Conservation (phyloP, 495 filamentous ascomycete species). For the Neurospora sp. region DNA sequence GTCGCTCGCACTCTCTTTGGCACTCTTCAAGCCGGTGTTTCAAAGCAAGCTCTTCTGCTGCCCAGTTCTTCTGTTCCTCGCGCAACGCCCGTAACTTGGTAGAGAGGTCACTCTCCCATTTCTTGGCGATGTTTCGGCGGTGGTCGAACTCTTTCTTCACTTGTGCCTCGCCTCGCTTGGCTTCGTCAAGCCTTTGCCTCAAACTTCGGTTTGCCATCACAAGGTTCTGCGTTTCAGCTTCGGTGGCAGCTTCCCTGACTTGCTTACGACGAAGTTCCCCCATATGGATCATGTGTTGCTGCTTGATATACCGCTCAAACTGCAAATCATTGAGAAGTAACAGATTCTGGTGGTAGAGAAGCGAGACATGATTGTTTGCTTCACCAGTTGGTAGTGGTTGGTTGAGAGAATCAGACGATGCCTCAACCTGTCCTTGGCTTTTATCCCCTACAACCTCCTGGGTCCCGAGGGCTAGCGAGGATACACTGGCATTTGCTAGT, state of each 20-base stretch:
- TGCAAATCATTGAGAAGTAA: slow-evolving; percentile 64
- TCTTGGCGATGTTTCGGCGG: slow-evolving; percentile 54
- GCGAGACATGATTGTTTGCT: slow-evolving; percentile 36
- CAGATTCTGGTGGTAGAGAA: slow-evolving; percentile 54
- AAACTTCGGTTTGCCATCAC: slow-evolving; percentile 63
- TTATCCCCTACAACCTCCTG: slow-evolving; percentile 27
- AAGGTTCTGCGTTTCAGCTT: slow-evolving; percentile 67
- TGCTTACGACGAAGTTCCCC: slow-evolving; percentile 59
- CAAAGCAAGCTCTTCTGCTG: slow-evolving; percentile 39
- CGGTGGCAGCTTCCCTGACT: slow-evolving; percentile 56
- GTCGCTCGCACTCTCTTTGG: slow-evolving; percentile 40
- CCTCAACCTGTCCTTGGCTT: slow-evolving; percentile 6
- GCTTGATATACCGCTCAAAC: slow-evolving; percentile 66
- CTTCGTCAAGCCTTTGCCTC: slow-evolving; percentile 55
- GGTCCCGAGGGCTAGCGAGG: slow-evolving; percentile 34
- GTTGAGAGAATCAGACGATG: slow-evolving; percentile 9
- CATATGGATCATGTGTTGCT: slow-evolving; percentile 66
- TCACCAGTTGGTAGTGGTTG: slow-evolving; percentile 1
- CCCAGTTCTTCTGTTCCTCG: slow-evolving; percentile 62
- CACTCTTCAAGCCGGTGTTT: slow-evolving; percentile 42
- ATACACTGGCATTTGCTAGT: slow-evolving; percentile 39
- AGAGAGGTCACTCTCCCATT: slow-evolving; percentile 57
- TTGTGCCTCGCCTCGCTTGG: slow-evolving; percentile 50
- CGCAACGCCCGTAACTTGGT: slow-evolving; percentile 47
- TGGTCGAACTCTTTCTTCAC: slow-evolving; percentile 56